Base-by-base conservation (phyloP, 164 flowering plant species). In the Liquidambar formosana region DNA sequence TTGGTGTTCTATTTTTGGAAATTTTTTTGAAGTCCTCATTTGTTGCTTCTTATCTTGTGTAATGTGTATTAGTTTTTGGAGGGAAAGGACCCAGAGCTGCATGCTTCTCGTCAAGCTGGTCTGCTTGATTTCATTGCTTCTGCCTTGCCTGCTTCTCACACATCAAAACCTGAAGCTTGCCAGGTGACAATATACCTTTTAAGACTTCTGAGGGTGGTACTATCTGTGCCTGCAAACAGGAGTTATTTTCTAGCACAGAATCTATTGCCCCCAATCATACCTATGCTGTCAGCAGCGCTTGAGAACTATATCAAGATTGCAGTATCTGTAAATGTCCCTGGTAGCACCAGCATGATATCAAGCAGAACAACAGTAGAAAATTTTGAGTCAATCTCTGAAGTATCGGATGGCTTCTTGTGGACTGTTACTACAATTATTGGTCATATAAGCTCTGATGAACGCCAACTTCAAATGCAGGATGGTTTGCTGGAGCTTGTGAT, bases 81-180 rank as follows among this genome's bases (percentile, higher is more conserved):
- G 51, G 94, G 94, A 71, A 94, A 79, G 78, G 97, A 94, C 43
- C 84, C 87, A 63, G 97, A 90, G 80, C 84, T 94, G 72, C 92
- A 89, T 67, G 96, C 91, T 76, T 80, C 93, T 73, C 94, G 97
- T 67, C 96, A 89, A 85, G 94, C 96, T 70, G 97, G 98, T 76
- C 75, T 94, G 67, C 85, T 92, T 69, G 97, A 94, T 85, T 94
- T 92, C 75, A 88, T 94, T 74, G 93, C 98, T 71, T 85, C 96
- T 73, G 92, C 97, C 21, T 75, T 94, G 73, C 98, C 98, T 61
- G 98, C 97, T 33, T 94, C 96, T 71, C 97, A 91, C 81, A 89
- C 88, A 48, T 90, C 97, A 27, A 92, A 79, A 78, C 97, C 98
- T 68, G 97, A 94, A 84, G 93, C 94, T 68, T 87, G 94, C 76